Base-by-base conservation (phyloP, 1,139 yeast species). In the Geotrichum citri-aurantii region DNA sequence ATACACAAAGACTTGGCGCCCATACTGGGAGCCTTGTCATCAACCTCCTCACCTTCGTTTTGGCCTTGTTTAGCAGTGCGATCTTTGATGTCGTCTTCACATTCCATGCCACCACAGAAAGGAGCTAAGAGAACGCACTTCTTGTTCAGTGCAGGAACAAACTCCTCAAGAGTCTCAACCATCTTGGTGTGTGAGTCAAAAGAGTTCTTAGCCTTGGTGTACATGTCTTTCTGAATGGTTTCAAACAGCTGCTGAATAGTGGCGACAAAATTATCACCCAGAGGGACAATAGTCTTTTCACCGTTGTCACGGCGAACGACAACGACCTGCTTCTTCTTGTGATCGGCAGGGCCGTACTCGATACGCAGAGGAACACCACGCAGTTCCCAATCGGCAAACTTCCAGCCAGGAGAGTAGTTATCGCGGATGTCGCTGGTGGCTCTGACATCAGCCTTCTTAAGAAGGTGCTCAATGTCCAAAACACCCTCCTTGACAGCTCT, bases 1-100 rank as follows among this genome's bases (percentile, higher is more conserved):
- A 92, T 91, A 82, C 99, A 95, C 75, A 95, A 81, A 21, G 97
- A 87, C 80, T 95, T 95, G 67, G 99, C 99, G 71, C 99, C 99
- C 99, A 95, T 95, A 61, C 95, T 86, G 70, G 99, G 99, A 29
- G 99, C 91, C 75, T 88, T 88, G 69, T 93, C 99, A 72, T 95
- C 99, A 56, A 81, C 88, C 71, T 88, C 96, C 70, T 83, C 89
- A 64, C 84, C 90, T 62, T 89, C 92, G 67, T 88, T 85, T 62
- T 88, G 91, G 66, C 88, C 84, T 73, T 83, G 86, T 70, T 81
- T 81, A 42, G 96, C 93, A 51, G 97, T 90, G 52, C 89, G 80
- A 58, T 92, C 97, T 80, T 93, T 95, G 76, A 95, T 95, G 67
- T 88, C 95, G 68, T 95, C 99, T 77, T 95, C 99, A 81, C 99